Base-by-base conservation (phyloP, 202 grass and related monocot genomes). In the Zoysia matrella region DNA sequence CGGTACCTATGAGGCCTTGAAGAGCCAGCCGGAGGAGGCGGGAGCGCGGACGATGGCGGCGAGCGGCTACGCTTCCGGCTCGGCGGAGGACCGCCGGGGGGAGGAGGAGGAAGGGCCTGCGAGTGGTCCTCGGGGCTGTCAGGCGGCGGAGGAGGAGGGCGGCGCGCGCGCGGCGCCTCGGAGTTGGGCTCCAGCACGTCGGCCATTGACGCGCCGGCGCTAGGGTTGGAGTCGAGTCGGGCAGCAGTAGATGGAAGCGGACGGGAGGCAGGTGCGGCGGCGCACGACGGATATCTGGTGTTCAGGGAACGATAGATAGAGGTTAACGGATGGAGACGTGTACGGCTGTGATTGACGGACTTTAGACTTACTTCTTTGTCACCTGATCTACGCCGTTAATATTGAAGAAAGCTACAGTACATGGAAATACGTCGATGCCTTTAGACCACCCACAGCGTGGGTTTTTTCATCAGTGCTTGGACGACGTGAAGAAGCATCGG, bases 21-120 rank as follows among this genome's bases (percentile, higher is more conserved):
- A 3, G 73, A 83, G 12, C 85, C 83, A 14, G 88, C 69, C 6
- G 89, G 79, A 41, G 86, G 84, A 1, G 91, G 93, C 13, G 91
- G 92, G 42, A 89, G 90, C 7, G 86, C 79, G 36, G 92, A 47
- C 53, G 86, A 84, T 11, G 84, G 89, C 8, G 86, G 85, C 52
- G 90, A 92, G 72, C 94, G 92, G 78, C 85, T 90, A 16, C 91
- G 83, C 83, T 90, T 93, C 40, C 95, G 90, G 48, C 78, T 85
- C 14, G 85, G 82, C 8, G 92, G 92, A 2, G 88, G 75, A 0
- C 70, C 80, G 15, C 84, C 89, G 1, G 92, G 88, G 0, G 88
- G 96, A 7, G 93, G 85, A 0, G 87, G 90, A 0, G 92, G 92
- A 4, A 89, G 73, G 5, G 87, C 77, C 7, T 65, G 85, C 7